These are phyloP conservation scores for Aschersonia sp. DNA, from an alignment of 2,329 filamentous ascomycete genomes.

Conservation along the genomic window DNA sequence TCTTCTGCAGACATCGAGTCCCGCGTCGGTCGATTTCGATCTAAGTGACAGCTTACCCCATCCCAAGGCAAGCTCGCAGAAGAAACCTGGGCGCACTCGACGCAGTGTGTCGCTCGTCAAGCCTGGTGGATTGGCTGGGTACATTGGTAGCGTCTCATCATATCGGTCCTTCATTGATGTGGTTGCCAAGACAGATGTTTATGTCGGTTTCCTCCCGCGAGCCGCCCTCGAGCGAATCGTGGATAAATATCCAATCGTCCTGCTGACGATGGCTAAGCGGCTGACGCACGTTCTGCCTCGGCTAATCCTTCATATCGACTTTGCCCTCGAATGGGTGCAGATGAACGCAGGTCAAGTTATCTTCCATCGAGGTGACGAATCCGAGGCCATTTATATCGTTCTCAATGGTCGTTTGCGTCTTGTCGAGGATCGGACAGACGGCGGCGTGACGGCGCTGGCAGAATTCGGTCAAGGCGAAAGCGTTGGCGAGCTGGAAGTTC, in stretches of 20 bases:
- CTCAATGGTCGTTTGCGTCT: constrained; percentile 82
- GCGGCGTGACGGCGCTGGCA: constrained; percentile 71
- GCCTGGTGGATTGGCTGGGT: constrained; percentile 85
- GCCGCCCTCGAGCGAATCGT: constrained; percentile 80
- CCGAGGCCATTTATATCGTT: constrained; percentile 96
- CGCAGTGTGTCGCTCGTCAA: constrained; percentile 84
- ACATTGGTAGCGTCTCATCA: constrained; percentile 85
- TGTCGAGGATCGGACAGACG: constrained; percentile 68
- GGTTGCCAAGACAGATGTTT: constrained; percentile 94
- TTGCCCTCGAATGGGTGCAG: constrained; percentile 96
- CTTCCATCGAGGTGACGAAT: constrained; percentile 87
- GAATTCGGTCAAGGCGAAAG: constrained; percentile 97
- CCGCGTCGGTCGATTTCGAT: constrained; percentile 7
- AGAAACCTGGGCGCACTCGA: constrained; percentile 26
- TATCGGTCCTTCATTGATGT: constrained; percentile 96
- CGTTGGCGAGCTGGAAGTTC: constrained; percentile 89
- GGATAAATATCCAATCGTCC: constrained; percentile 79
- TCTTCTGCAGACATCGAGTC: constrained; percentile 15
- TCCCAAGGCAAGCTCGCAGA: constrained; percentile 11
- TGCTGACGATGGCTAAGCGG: constrained; percentile 92
- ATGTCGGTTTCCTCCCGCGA: constrained; percentile 86
- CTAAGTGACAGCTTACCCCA: not conserved
- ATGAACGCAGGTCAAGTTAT: constrained; percentile 91
- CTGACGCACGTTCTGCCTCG: constrained; percentile 80
- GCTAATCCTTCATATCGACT: constrained; percentile 91